Percentiles rank a stretch among this genome's conserved stretches.
These are phyloP conservation scores for Rhizopus arrhizus DNA, from an alignment of 371 early-diverging fungal species.

Conservation along the genomic window DNA sequence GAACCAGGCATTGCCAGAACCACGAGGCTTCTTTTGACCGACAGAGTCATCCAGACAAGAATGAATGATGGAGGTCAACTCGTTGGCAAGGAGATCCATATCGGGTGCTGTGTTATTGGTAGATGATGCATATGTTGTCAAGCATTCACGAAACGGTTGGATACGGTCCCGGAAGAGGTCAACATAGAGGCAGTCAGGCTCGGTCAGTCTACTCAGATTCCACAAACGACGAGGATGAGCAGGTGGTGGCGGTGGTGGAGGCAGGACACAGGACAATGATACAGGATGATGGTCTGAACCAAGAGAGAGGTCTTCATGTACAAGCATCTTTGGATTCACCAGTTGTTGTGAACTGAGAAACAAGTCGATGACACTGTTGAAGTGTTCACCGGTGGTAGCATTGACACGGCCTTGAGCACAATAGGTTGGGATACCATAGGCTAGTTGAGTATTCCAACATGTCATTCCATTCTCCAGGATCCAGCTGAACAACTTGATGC, in stretches of 20 bases:
- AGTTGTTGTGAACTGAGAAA: conserved; percentile 1
- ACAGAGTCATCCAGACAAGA: conserved; percentile 7
- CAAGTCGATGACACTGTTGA: conserved; percentile 3
- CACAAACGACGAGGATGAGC: conserved; percentile 9
- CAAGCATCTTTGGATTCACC: neutral
- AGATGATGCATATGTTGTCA: neutral
- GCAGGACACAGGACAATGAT: neutral
- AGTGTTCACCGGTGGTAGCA: neutral
- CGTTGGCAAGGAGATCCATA: conserved; percentile 1
- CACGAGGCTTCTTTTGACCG: neutral
- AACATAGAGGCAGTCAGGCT: neutral
- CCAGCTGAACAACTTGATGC: neutral
- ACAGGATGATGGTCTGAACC: conserved; percentile 8
- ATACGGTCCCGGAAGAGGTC: neutral
- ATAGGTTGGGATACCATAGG: neutral
- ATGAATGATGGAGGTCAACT: neutral
- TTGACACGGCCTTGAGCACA: neutral
- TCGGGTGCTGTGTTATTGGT: neutral
- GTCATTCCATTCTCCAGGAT: neutral
- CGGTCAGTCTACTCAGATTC: conserved; percentile 5
- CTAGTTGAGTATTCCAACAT: neutral
- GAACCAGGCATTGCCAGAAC: conserved; percentile 6
- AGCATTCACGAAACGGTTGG: neutral
- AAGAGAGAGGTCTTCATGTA: neutral
- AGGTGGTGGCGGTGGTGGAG: neutral